phyloP scores from a whole-genome alignment of 164 flowering plant species.

The Kingdonia uniflora region DNA sequence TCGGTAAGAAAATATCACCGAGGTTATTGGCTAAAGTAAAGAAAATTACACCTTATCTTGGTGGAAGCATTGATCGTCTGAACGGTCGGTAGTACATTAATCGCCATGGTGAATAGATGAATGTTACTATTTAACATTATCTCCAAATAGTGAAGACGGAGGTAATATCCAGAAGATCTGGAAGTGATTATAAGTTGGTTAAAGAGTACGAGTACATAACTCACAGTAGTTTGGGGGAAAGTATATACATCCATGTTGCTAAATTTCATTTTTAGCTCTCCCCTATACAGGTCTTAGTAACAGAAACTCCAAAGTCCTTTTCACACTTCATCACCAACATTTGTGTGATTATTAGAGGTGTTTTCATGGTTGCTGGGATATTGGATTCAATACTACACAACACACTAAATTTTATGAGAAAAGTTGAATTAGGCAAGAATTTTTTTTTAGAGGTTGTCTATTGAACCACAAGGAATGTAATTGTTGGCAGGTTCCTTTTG shows the following conservation, averaged over 20 bases:
- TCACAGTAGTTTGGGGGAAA: too few species aligned
- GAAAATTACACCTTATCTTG: conserved; percentile 65
- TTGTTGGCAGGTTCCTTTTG: too few species aligned
- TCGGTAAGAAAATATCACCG: too few species aligned
- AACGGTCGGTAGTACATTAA: conserved; percentile 54
- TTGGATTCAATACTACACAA: too few species aligned
- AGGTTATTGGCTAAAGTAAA: conserved; percentile 51
- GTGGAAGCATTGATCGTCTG: conserved; percentile 62
- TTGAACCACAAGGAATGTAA: too few species aligned
- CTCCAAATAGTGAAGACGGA: too few species aligned
- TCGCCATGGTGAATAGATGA: too few species aligned
- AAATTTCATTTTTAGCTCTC: conserved; percentile 89
- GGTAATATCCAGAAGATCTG: conserved; percentile 39
- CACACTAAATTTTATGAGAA: too few species aligned
- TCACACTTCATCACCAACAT: conserved; percentile 90
- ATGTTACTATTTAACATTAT: too few species aligned
- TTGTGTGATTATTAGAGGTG: conserved; percentile 92
- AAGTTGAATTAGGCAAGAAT: too few species aligned
- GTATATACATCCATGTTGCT: conserved; percentile 72
- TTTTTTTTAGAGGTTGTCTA: too few species aligned
- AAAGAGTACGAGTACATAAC: conserved; percentile 95
- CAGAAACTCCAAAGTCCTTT: conserved; percentile 64
- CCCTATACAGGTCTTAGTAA: conserved; percentile 92
- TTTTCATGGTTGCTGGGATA: conserved; percentile 89
- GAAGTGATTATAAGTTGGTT: conserved; percentile 29